A percentile compares a stretch with the other conserved stretches of the same genome.
These are phyloP conservation scores for Sporothrix luriei DNA, from an alignment of 2,329 filamentous ascomycete species.

Conservation along the genomic window DNA sequence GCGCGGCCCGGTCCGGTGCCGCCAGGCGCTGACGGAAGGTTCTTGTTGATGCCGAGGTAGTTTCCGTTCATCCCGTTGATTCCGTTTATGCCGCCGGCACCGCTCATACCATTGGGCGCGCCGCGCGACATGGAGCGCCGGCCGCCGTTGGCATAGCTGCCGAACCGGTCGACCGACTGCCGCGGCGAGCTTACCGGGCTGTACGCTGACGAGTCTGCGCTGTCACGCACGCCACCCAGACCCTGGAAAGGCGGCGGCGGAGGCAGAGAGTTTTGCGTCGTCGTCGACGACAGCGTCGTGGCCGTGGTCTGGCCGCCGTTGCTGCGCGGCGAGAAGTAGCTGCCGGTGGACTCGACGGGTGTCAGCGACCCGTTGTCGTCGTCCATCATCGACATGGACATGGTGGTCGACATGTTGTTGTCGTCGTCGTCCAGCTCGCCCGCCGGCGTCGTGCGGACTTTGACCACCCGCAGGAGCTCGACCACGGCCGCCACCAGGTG, in stretches of 20 bases:
- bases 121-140: conserved; percentile 32
- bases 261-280: conserved; percentile 49
- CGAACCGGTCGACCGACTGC: conserved; percentile 55
- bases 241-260: conserved; percentile 62
- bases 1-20: conserved; percentile 41
- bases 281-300: conserved; percentile 40
- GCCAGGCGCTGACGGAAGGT: conserved; percentile 44
- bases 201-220: conserved; percentile 72
- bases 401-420: conserved; percentile 47
- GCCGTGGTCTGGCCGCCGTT: conserved; percentile 43
- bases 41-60: conserved; percentile 45
- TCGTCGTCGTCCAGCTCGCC: conserved; percentile 79
- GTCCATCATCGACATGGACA: conserved; percentile 19
- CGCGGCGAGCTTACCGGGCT: conserved; percentile 72
- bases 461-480: conserved; percentile 79
- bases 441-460: conserved; percentile 74
- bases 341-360: conserved; percentile 20
- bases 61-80: conserved; percentile 41
- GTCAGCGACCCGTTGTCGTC: conserved; percentile 56
- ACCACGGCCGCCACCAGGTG: conserved; percentile 85
- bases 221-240: conserved; percentile 58
- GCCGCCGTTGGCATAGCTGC: conserved; percentile 36
- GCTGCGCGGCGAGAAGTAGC: conserved; percentile 42
- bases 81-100: background rate
- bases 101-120: conserved; percentile 20